Base-by-base conservation (phyloP, 1,284 basidiomycete genomes). In the Anthracocystis walkeri region DNA sequence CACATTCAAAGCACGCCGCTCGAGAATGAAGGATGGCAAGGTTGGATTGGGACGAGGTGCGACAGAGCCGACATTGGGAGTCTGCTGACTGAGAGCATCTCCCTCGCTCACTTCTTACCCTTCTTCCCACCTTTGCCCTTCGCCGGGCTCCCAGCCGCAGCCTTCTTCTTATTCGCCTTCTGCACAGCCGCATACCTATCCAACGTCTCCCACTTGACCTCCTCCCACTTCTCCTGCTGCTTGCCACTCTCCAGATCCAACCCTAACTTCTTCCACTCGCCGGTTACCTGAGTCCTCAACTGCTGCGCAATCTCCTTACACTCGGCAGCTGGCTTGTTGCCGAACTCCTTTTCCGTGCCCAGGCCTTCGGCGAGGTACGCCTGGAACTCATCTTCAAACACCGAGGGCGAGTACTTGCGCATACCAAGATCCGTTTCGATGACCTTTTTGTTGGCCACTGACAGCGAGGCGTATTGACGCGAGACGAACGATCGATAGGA, bases 371-470 rank as follows among this genome's bases (percentile, higher is more conserved):
- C 77, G 16, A 84, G 59, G 57, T 84, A 84, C 1, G 82, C 82
- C 45, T 82, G 82, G 25, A 78, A 79, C 52, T 84, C 82, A 59
- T 84, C 82, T 27, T 65, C 61, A 44, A 67, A 83, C 35, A 84
- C 80, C 2, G 60, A 41, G 31, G 68, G 59, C 38, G 61, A 48
- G 64, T 84, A 84, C 29, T 81, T 79, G 42, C 82, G 70, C 70
- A 83, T 52, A 5, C 63, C 42, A 4, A 84, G 63, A 27, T 84
- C 82, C 12, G 58, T 69, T 68, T 82, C 66, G 27, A 84, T 77
- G 23, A 77, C 76, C 31, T 62, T 70, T 18, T 51, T 58, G n/a
- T 59, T 60, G 11, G 73, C 57, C 2, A 53, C n/a, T 4, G 77
- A 63, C 25, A 83, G 65, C 12, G 58, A 50, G 2, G 55, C 56